Percentiles rank a stretch among this genome's conserved stretches.
These are phyloP conservation scores for Sugiyamaella novakii DNA, from an alignment of 1,139 yeast genomes.

Conservation along the genomic window DNA sequence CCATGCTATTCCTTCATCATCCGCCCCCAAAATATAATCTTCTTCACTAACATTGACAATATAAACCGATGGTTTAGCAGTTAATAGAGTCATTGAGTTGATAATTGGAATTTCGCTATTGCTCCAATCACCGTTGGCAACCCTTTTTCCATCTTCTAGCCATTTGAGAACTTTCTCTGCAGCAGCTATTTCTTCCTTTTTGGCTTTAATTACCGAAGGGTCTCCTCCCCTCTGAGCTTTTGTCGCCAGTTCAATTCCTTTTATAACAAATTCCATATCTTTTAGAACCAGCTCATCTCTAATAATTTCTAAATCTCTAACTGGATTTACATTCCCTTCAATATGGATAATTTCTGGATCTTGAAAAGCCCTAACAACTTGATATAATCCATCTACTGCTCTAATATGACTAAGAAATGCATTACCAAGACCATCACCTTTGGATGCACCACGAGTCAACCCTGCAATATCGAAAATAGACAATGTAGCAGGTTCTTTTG, in stretches of 20 bases:
- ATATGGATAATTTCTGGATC: slow-evolving; percentile 93
- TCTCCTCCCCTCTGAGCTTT: slow-evolving; percentile 24
- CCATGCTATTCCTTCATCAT: slow-evolving; percentile 27
- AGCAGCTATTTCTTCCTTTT: slow-evolving; percentile 81
- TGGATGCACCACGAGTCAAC: slow-evolving; percentile 89
- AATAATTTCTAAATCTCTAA: slow-evolving; percentile 86
- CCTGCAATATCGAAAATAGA: slow-evolving; percentile 96
- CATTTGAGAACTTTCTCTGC: slow-evolving; percentile 72
- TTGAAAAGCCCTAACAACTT: slow-evolving; percentile 92
- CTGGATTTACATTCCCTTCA: slow-evolving; percentile 92
- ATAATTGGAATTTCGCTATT: slow-evolving; percentile 86
- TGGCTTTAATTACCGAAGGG: slow-evolving; percentile 55
- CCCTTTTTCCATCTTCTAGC: slow-evolving; percentile 79
- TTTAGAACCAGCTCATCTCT: slow-evolving; percentile 85
- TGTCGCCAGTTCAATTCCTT: slow-evolving; percentile 76
- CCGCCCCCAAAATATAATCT: slow-evolving; percentile 64
- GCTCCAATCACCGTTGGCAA: slow-evolving; percentile 95
- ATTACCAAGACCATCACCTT: slow-evolving; percentile 96
- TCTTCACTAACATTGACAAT: slow-evolving; percentile 87
- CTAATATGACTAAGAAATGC: slow-evolving; percentile 93
- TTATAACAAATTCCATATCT: slow-evolving; percentile 88
- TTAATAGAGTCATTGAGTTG: slow-evolving; percentile 76
- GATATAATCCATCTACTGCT: slow-evolving; percentile 95
- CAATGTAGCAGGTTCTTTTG: slow-evolving; percentile 77
- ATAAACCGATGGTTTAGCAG: slow-evolving; percentile 92